These are phyloP conservation scores for Sphaerulina musiva DNA, from an alignment of 2,329 filamentous ascomycete genomes.

Conservation along the genomic window DNA sequence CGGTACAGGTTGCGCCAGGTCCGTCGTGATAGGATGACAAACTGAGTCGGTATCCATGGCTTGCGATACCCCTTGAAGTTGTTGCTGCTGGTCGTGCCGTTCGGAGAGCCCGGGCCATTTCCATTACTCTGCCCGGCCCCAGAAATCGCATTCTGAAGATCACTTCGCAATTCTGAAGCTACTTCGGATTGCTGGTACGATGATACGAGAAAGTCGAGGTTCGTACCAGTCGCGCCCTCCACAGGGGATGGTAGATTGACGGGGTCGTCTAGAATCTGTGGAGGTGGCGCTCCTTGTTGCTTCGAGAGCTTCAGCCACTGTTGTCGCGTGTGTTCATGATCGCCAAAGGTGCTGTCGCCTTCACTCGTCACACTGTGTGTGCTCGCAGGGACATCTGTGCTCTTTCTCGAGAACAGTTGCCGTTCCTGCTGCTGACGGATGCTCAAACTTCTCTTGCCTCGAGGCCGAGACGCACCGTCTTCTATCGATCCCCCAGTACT, in stretches of 20 bases:
- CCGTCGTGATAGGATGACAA: conserved; percentile 77
- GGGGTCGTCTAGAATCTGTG: conserved; percentile 51
- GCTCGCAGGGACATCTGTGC: conserved; percentile 45
- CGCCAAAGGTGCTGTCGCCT: conserved; percentile 39
- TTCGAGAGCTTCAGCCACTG: conserved; percentile 58
- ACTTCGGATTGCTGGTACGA: conserved; percentile 75
- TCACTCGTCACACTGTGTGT: conserved; percentile 51
- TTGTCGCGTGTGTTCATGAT: conserved; percentile 42
- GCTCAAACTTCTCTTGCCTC: conserved; percentile 67
- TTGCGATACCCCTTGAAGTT: conserved; percentile 72
- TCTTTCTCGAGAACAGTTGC: conserved; percentile 81
- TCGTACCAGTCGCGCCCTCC: conserved; percentile 56
- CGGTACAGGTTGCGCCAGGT: conserved; percentile 98
- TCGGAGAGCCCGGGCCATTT: conserved; percentile 43
- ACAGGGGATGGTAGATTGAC: conserved; percentile 29
- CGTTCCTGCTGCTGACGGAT: conserved; percentile 80
- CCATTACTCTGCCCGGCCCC: conserved; percentile 62
- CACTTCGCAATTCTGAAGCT: conserved; percentile 64
- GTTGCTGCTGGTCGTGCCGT: conserved; percentile 40
- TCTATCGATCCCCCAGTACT: conserved; percentile 52
- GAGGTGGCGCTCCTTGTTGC: conserved; percentile 41
- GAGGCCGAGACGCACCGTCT: conserved; percentile 52
- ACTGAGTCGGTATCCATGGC: conserved; percentile 72
- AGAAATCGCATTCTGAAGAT: conserved; percentile 65
- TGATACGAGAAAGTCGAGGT: conserved; percentile 73